Conservation (phyloP, 148 eudicot genomes). For the Fallopia convolvulus region DNA sequence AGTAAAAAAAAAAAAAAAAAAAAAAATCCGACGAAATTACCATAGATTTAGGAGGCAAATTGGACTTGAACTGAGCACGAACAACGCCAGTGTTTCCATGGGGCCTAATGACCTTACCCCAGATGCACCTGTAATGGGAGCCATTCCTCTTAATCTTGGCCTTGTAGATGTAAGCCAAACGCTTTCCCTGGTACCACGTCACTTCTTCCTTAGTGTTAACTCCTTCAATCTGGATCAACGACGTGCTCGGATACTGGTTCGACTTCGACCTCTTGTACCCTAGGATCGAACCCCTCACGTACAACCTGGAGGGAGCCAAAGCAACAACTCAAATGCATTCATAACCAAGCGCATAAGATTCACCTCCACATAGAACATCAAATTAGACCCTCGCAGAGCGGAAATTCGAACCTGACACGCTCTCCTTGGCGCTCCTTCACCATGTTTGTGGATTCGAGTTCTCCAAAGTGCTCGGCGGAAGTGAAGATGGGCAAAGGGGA, state of each 20-base stretch:
- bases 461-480: not conserved
- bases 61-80: constrained; percentile 50
- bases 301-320: constrained; percentile 12
- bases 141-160: constrained; percentile 48
- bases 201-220: constrained; percentile 56
- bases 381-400: not conserved
- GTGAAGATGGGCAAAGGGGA: not conserved
- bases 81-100: constrained; percentile 60
- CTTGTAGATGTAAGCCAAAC: constrained; percentile 52
- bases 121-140: constrained; percentile 51
- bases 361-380: not conserved
- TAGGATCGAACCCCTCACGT: constrained; percentile 37
- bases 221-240: constrained; percentile 47
- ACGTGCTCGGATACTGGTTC: constrained; percentile 54
- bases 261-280: constrained; percentile 59
- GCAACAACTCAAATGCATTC: not conserved
- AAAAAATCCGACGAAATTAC: constrained; percentile 19
- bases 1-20: too few species aligned
- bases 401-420: constrained; percentile 30
- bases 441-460: constrained; percentile 21
- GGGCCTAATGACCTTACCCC: constrained; percentile 52
- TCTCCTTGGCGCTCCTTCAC: constrained; percentile 56
- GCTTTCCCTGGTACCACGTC: constrained; percentile 45
- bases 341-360: not conserved
- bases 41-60: constrained; percentile 57